phyloP scores from a whole-genome alignment of 305 asterid genomes.

The Fraxinus baroniana region DNA sequence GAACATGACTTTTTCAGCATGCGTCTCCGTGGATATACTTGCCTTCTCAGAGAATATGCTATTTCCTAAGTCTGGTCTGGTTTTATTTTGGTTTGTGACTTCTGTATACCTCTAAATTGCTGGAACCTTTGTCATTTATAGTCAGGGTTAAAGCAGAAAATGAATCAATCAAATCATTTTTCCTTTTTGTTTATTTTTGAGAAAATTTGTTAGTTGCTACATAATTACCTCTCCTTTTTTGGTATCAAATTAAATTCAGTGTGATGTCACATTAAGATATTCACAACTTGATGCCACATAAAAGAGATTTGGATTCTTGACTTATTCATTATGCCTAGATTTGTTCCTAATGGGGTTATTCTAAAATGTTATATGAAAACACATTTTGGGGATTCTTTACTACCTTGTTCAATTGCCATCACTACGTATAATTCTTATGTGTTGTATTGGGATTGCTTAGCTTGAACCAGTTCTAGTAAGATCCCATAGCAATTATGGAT shows the following conservation, averaged over 20 bases:
- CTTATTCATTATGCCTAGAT: background rate
- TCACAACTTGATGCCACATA: background rate
- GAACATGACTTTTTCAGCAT: background rate
- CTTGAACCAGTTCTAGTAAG: background rate
- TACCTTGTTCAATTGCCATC: background rate
- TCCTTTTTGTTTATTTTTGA: background rate
- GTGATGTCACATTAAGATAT: background rate
- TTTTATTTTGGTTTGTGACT: background rate
- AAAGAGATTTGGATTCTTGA: background rate
- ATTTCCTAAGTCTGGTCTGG: background rate
- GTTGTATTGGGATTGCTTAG: background rate
- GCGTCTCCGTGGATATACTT: background rate
- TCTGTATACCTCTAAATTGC: background rate
- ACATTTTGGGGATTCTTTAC: background rate
- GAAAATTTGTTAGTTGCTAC: background rate
- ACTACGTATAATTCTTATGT: background rate
- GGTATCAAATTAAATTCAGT: background rate
- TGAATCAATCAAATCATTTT: background rate
- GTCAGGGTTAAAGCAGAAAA: background rate
- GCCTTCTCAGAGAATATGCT: background rate
- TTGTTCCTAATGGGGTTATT: background rate
- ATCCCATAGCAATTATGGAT: background rate
- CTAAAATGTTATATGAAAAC: background rate
- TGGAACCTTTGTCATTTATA: background rate
- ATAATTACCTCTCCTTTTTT: background rate